A percentile compares a stretch with the other conserved stretches of the same genome.
Conservation (phyloP, 805 yeast genomes). For the Teunomyces pallodes region DNA sequence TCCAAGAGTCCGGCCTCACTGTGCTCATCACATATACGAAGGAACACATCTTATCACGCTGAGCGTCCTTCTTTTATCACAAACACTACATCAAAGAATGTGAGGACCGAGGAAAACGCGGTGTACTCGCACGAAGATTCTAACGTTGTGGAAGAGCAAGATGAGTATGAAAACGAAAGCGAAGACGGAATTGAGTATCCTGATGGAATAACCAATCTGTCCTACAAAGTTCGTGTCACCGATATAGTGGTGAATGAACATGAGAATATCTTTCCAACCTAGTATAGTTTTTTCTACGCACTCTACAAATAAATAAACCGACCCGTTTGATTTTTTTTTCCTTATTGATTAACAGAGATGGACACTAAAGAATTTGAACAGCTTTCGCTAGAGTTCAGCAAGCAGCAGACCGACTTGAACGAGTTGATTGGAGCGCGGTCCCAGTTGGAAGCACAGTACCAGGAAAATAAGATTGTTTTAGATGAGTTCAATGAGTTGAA, state of each 20-base stretch:
- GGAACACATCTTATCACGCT: conserved; percentile 31
- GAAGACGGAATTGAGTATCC: conserved; percentile 17
- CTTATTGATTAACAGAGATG: neutral
- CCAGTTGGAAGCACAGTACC: conserved; percentile 86
- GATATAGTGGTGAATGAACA: conserved; percentile 38
- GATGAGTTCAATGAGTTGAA: conserved; percentile 68
- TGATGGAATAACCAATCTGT: conserved; percentile 20
- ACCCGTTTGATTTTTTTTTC: neutral
- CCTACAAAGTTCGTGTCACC: conserved; percentile 40
- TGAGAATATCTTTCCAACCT: conserved; percentile 29
- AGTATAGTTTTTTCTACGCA: conserved; percentile 2
- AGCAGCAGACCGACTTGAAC: conserved; percentile 44
- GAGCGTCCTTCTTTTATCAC: conserved; percentile 20
- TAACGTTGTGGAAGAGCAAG: conserved; percentile 16
- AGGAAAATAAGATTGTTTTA: conserved; percentile 87
- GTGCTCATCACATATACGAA: conserved; percentile 11
- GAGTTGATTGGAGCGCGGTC: conserved; percentile 73
- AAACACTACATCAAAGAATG: conserved; percentile 9
- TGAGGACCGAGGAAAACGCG: neutral
- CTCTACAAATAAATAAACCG: neutral
- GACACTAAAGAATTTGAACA: conserved; percentile 36
- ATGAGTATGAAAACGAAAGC: conserved; percentile 7
- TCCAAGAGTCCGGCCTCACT: neutral
- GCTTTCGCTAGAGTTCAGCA: conserved; percentile 44
- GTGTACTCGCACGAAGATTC: neutral